These are phyloP conservation scores for Talaromyces proteolyticus DNA, from an alignment of 495 filamentous ascomycete genomes.

Conservation along the genomic window DNA sequence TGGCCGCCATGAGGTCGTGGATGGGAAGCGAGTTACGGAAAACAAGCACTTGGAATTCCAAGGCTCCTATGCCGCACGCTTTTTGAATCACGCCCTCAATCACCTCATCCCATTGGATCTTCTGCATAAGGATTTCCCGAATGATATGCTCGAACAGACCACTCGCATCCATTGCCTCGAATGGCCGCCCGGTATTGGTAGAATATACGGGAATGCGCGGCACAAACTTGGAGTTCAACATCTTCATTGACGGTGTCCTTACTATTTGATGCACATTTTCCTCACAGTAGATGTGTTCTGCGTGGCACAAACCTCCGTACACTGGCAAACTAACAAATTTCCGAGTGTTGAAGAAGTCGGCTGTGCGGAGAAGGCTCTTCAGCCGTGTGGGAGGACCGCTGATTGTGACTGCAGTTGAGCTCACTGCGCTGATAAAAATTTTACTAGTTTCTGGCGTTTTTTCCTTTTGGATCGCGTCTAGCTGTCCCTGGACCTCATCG, in stretches of 20 bases:
- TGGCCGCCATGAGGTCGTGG: not conserved
- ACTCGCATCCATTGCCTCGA: conserved; percentile 7
- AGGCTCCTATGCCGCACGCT: not conserved
- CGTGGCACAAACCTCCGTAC: conserved; percentile 33
- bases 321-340: conserved; percentile 20
- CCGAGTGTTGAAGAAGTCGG: conserved; percentile 17
- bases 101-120: conserved; percentile 22
- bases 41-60: not conserved
- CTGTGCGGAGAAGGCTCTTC: conserved; percentile 17
- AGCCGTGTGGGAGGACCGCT: conserved; percentile 33
- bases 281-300: conserved; percentile 28
- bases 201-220: conserved; percentile 11
- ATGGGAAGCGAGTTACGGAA: conserved; percentile 6
- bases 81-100: conserved; percentile 11
- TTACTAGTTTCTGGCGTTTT: conserved; percentile 13
- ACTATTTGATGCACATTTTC: too few relatives aligned
- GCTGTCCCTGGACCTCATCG: conserved; percentile 23
- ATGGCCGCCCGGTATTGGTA: conserved; percentile 12
- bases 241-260: too few relatives aligned
- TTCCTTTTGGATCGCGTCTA: conserved; percentile 20
- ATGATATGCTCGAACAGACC: conserved; percentile 26
- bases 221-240: too few relatives aligned
- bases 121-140: conserved; percentile 23
- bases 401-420: conserved; percentile 19
- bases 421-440: conserved; percentile 27